Base-by-base conservation (phyloP, 495 filamentous ascomycete genomes). In the Neurospora sp. region DNA sequence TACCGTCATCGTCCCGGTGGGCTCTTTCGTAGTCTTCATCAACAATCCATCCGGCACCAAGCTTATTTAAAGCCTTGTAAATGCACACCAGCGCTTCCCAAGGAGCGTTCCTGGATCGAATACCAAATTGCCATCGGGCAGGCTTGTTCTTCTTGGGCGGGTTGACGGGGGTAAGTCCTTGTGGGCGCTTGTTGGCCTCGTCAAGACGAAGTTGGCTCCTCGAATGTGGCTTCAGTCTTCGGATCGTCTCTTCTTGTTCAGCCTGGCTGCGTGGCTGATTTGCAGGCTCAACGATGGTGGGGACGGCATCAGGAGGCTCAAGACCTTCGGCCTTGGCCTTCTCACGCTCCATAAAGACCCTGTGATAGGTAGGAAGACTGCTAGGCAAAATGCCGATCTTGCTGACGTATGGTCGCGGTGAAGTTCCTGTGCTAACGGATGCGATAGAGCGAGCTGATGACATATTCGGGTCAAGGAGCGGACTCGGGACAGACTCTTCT, bases 111-210 rank as follows among this genome's bases (percentile, higher is more conserved):
- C 96, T 87, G 31, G 92, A 95, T 1, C 96, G 89, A 73, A 99
- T 99, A 40, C 96, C 96, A 78, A 98, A 99, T 81, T 98, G 96
- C 96, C 96, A 99, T 73, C 93, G 92, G 1, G 93, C 92, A 3
- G 89, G 88, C 71, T 88, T 88, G 38, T 81, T 83, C 80, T 90
- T 92, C 79, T 92, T 94, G 37, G 83, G 80, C 66, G 89, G 82
- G 35, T 88, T 85, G 35, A 84, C 83, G 9, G 89, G 87, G 14
- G 89, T 88, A 74, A 88, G 88, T 5, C 84, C 84, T 69, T 91
- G 91, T 2, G 93, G 92, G 40, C 90, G 90, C 73, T 90, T 86
- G 46, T 82, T 85, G n/a, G 81, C 88, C 74, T 84, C 88, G 78
- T 87, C 88, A 80, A 89, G 80, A 77, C 91, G 88, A 68, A 84